Conservation (phyloP, 106 monocot genomes). For the Dioscorea zingiberensis region DNA sequence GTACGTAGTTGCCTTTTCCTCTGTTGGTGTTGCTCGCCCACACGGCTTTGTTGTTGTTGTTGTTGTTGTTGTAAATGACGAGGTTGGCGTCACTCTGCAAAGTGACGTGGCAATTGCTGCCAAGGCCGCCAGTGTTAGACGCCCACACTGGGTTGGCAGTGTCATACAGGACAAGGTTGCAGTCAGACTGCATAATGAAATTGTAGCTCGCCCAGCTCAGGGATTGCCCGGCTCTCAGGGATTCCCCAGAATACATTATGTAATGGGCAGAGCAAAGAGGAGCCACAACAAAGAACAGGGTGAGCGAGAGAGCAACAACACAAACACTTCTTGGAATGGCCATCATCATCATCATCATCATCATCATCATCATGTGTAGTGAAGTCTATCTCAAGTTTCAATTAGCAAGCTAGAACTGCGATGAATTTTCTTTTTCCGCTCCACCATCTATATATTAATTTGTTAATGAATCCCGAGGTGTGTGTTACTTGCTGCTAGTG, state of each 20-base stretch:
- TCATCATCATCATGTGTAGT: too few species aligned
- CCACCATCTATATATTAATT: too few species aligned
- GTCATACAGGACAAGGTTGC: conserved; percentile 5
- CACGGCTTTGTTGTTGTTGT: not conserved
- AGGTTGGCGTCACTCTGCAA: conserved; percentile 1
- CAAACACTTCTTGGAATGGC: too few species aligned
- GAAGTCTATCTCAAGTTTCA: too few species aligned
- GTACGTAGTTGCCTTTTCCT: not conserved
- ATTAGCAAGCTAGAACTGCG: too few species aligned
- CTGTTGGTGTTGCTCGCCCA: not conserved
- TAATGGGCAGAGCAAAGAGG: not conserved
- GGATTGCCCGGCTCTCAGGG: not conserved
- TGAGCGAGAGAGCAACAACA: too few species aligned
- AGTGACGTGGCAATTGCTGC: not conserved
- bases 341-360: too few species aligned
- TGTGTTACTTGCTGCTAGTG: too few species aligned
- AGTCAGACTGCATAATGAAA: not conserved
- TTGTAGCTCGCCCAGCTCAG: not conserved
- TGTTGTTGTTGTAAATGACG: not conserved
- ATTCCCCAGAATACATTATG: not conserved
- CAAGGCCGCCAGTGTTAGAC: not conserved
- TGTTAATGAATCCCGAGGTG: too few species aligned
- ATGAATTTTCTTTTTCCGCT: too few species aligned
- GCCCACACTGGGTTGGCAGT: not conserved
- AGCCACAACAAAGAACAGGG: too few species aligned